Evolutionary conservation across 352 stramenopile species (phyloP).

Genomic region (Phytophthora brassicae): DNA sequence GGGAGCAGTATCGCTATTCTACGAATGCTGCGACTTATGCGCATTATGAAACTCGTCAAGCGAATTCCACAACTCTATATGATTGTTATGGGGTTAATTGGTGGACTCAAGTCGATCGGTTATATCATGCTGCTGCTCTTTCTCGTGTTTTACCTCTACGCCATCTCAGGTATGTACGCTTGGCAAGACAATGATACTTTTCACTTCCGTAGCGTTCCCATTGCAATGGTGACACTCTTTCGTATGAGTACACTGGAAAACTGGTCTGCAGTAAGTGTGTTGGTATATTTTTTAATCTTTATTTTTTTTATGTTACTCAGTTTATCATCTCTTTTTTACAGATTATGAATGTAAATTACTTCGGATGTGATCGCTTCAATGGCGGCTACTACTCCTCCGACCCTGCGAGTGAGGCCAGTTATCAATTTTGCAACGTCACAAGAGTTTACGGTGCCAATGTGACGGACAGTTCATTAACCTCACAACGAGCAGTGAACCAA

Average conservation of each 20-base stretch:
- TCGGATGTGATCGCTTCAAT: slow-evolving; percentile 61
- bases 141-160: slow-evolving; percentile 90
- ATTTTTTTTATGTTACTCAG: not conserved
- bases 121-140: slow-evolving; percentile 89
- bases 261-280: slow-evolving; percentile 71
- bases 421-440: slow-evolving; percentile 68
- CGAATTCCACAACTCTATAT: slow-evolving; percentile 89
- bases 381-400: slow-evolving; percentile 72
- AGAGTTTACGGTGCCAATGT: slow-evolving; percentile 54
- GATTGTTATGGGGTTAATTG: slow-evolving; percentile 90
- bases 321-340: slow-evolving; percentile 8
- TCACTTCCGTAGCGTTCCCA: slow-evolving; percentile 75
- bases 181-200: slow-evolving; percentile 88
- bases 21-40: slow-evolving; percentile 83
- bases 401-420: slow-evolving; percentile 32
- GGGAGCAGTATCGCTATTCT: slow-evolving; percentile 82
- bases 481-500: slow-evolving; percentile 48
- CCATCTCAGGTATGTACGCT: slow-evolving; percentile 90
- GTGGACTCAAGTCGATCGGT: slow-evolving; percentile 86
- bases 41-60: slow-evolving; percentile 91
- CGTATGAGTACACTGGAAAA: slow-evolving; percentile 83
- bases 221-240: slow-evolving; percentile 86
- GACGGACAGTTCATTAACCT: slow-evolving; percentile 36
- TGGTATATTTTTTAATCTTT: too few species aligned
- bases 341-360: slow-evolving; percentile 87